Evolutionary conservation across 106 monocot genomes (phyloP).

Genomic region (Allium cepa): DNA sequence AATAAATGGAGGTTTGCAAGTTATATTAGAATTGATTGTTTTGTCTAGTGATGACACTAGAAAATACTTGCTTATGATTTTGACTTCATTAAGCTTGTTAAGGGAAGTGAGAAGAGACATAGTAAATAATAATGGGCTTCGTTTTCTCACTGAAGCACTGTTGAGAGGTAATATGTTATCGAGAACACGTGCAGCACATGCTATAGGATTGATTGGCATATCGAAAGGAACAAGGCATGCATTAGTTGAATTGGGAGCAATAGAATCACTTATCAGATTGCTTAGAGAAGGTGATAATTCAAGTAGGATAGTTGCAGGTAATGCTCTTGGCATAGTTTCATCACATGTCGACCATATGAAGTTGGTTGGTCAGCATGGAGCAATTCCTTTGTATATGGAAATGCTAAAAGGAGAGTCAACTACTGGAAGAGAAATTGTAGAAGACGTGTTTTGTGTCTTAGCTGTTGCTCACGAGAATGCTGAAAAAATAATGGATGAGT

Average conservation of each 20-base stretch:
- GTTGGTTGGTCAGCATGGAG: conserved; percentile 22
- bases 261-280: conserved; percentile 24
- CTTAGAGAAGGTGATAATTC: conserved; percentile 18
- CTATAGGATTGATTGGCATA: conserved; percentile 23
- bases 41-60: conserved; percentile 14
- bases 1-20: conserved; percentile 16
- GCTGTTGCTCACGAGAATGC: conserved; percentile 40
- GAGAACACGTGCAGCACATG: conserved; percentile 26
- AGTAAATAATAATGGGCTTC: conserved; percentile 1
- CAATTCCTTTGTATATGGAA: conserved; percentile 37
- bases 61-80: conserved; percentile 27
- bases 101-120: conserved; percentile 27
- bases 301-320: conserved; percentile 23
- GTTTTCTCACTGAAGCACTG: conserved; percentile 26
- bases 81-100: conserved; percentile 30
- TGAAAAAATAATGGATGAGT: conserved; percentile 16
- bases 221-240: conserved; percentile 17
- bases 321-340: conserved; percentile 42
- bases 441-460: conserved; percentile 44
- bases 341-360: conserved; percentile 30
- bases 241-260: conserved; percentile 23
- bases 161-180: conserved; percentile 22
- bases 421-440: conserved; percentile 45
- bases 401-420: conserved; percentile 20
- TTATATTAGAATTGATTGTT: conserved; percentile 7